Evolutionary conservation across 2,329 filamentous ascomycete species (phyloP), one percentile per base, ranked within the genome.

Genomic region (Lachnellula willkommii): DNA sequence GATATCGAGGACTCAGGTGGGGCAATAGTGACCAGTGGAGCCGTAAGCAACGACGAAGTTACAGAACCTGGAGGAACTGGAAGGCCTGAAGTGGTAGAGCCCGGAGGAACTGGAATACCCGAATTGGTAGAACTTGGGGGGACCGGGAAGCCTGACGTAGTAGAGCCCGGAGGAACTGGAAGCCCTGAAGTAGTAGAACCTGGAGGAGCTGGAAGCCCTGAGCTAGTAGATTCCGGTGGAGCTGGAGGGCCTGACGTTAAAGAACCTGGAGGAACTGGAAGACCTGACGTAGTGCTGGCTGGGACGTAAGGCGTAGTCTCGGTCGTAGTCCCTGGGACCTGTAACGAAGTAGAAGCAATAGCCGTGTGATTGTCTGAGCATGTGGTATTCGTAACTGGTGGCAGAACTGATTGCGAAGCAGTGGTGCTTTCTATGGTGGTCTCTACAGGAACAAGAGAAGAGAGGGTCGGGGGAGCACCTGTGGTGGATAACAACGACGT

Each of bases 161-260:
- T 28, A 28, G 26, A 28, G 7, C 26, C 26, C 5, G 26, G 43
- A 9, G 22, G 43, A 36, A 37, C 49, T 22, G 43, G 40, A 43
- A 51, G 20, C 35, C n/a, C 36, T 50, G 37, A n/a, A 15, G 37
- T 40, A 28, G 26, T 8, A 28, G 26, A 28, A 7, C 4, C 26
- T 7, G 7, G 37, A 40, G 7, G 37, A 40, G 5, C 15, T 17
- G 15, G 37, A n/a, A 0, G 65, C 66, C 35, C 73, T 73, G 0
- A 73, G 1, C 2, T n/a, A 9, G 15, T n/a, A 15, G 37, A n/a
- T 11, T 5, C 37, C 7, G 37, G 15, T 5, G 37, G 20, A 11
- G 9, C 15, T 24, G 49, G 49, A 15, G 14, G 14, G n/a, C 12
- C 12, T n/a, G 37, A 40, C 12, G 37, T 28, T 3, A 28, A 28